phyloP scores from a whole-genome alignment of 2,329 filamentous ascomycete genomes.

The Fusarium zealandicum region DNA sequence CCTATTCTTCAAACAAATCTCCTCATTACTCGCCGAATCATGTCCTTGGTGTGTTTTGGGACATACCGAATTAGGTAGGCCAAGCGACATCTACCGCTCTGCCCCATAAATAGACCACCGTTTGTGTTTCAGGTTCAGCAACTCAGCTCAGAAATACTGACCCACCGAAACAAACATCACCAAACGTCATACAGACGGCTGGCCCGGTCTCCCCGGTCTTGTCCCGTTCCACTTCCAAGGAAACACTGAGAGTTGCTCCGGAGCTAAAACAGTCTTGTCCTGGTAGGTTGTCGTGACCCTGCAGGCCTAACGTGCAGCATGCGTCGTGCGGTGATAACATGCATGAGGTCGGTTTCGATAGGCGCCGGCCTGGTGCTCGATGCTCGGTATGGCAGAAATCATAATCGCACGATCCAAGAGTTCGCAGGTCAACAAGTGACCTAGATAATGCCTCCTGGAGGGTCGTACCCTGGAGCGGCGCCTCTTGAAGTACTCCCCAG shows the following conservation, averaged over 20 bases:
- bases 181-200: constrained; percentile 32
- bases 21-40: constrained; percentile 20
- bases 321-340: constrained; percentile 19
- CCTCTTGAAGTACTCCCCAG: constrained; percentile 56
- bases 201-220: constrained; percentile 9
- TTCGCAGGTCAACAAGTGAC: background rate
- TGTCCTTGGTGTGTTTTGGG: constrained; percentile 23
- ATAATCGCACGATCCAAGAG: constrained; percentile 5
- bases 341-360: constrained; percentile 31
- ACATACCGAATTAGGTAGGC: constrained; percentile 22
- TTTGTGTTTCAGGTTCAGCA: constrained; percentile 37
- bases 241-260: constrained; percentile 20
- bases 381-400: constrained; percentile 5
- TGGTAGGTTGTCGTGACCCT: constrained; percentile 21
- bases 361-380: constrained; percentile 19
- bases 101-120: constrained; percentile 35
- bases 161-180: constrained; percentile 38
- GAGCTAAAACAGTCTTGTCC: constrained; percentile 24
- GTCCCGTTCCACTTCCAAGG: constrained; percentile 22
- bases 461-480: constrained; percentile 59
- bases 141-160: constrained; percentile 27
- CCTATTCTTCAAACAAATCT: constrained; percentile 30
- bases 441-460: constrained; percentile 67
- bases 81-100: constrained; percentile 18
- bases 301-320: constrained; percentile 28